Evolutionary conservation across 2,329 filamentous ascomycete species (phyloP), one percentile per base, ranked within the genome.

Genomic region (Calycina marina): DNA sequence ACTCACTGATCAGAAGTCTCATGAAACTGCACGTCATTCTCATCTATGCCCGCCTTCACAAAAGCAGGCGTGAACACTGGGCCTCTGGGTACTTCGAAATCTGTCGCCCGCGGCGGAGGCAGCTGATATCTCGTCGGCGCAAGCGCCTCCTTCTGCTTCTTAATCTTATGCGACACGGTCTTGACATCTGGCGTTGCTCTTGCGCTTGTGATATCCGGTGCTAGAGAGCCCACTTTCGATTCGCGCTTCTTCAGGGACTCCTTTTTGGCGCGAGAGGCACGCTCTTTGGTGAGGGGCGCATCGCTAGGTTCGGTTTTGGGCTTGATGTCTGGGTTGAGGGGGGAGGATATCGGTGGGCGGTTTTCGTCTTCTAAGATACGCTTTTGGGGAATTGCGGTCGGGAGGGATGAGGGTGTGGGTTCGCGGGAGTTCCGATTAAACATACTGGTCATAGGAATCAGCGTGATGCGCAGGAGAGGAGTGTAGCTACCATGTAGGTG

Each of bases 311-410:
- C 15, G 47, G 50, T 24, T 59, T 61, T 69, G n/a, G n/a, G n/a
- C n/a, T n/a, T n/a, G 40, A 65, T 63, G 28, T 77, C 72, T 28
- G 75, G 73, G 45, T 85, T 85, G 40, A 86, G 67, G 16, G 79
- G 79, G 8, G 80, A 86, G 3, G 79, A 72, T 2, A 84, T 64
- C 9, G 73, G 65, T 4, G 80, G 79, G 39, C 67, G 67, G 54
- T 85, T 74, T 49, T 72, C 72, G 46, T 81, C 77, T 39, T 80
- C 76, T 17, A 78, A 62, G 14, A 62, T 59, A 37, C 76, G 72
- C 48, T 80, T 80, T 49, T 77, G 67, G 3, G 74, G 71, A 14
- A 77, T 58, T 6, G 63, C 62, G 18, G 44, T 38, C 20, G 25
- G 31, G 8, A 57, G 48, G 11, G 53, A 45, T 14, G 51, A 52